Evolutionary conservation across 176 grass and related monocot species (phyloP).

Genomic region (Sorghum bicolor): Sorghum_bicolor_NCBIv3 NC_012874.2:64340001-64340500

Average conservation of each 20-base stretch:
- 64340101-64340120: neutral
- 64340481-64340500: neutral
- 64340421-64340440: too few relatives aligned
- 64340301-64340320: neutral
- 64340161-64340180: neutral
- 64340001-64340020: too few relatives aligned
- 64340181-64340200: neutral
- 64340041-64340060: too few relatives aligned
- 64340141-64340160: neutral
- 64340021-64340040: neutral
- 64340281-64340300: neutral
- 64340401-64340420: too few relatives aligned
- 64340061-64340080: neutral
- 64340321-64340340: neutral
- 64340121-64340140: neutral
- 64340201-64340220: neutral
- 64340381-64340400: neutral
- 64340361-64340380: neutral
- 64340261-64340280: neutral
- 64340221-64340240: slow-evolving; percentile 31
- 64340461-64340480: too few relatives aligned
- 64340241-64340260: neutral
- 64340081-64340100: neutral
- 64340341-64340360: neutral
- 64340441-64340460: too few relatives aligned